Percentiles rank a stretch among this genome's conserved stretches.
These are phyloP conservation scores for Coffea canephora DNA, from an alignment of 257 asterid genomes.

Conservation along the genomic window DNA sequence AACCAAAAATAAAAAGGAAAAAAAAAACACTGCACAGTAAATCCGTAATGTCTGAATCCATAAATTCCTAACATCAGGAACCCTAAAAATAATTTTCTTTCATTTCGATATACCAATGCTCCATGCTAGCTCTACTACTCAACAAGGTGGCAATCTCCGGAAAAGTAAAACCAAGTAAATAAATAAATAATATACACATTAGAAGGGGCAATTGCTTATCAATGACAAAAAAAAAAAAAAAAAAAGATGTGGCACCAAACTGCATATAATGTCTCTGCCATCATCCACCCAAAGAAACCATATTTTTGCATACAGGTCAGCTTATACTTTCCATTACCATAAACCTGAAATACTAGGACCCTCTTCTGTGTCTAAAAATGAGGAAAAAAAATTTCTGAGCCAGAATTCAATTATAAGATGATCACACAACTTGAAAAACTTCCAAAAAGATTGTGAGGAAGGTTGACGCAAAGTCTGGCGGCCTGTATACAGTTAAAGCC, in stretches of 20 bases:
- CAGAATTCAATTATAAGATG: neutral
- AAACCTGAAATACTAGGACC: neutral
- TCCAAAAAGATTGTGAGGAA: neutral
- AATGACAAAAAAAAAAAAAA: neutral
- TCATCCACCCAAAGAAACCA: neutral
- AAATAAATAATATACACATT: neutral
- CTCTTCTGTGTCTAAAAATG: neutral
- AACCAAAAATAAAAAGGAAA: neutral
- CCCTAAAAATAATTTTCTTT: neutral
- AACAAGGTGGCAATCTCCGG: neutral
- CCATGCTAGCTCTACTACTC: neutral
- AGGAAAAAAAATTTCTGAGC: no score
- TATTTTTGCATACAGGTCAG: neutral
- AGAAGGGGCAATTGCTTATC: neutral
- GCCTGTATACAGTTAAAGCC: neutral
- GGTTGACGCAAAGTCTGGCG: slow-evolving; percentile 4
- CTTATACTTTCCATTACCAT: neutral
- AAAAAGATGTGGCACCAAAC: neutral
- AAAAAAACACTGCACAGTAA: neutral
- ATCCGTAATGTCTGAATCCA: neutral
- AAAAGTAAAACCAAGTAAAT: neutral
- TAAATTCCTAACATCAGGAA: neutral
- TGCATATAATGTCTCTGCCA: slow-evolving; percentile 6
- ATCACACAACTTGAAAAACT: neutral
- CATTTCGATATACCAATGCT: neutral